Conservation (phyloP, 371 early-diverging fungal genomes). For the Massospora cicadina region DNA sequence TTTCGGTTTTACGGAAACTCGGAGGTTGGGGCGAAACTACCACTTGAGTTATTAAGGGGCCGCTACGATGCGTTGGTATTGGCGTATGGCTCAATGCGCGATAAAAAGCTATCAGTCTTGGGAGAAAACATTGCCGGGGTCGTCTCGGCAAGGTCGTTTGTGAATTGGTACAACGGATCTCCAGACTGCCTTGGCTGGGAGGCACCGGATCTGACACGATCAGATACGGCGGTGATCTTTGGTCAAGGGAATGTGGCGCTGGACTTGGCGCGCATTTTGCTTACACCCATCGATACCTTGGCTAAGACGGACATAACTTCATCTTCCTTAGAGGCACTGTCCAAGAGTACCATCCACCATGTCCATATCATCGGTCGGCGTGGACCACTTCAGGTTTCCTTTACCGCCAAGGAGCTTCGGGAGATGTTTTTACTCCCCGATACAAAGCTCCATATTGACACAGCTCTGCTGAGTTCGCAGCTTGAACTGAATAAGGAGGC, state of each 20-base stretch:
- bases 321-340: slow-evolving; percentile 48
- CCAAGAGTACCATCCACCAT: slow-evolving; percentile 45
- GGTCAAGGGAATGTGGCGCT: slow-evolving; percentile 96
- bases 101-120: slow-evolving; percentile 48
- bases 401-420: slow-evolving; percentile 88
- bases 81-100: slow-evolving; percentile 72
- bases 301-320: slow-evolving; percentile 75
- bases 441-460: slow-evolving; percentile 37
- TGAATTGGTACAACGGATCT: slow-evolving; percentile 91
- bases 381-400: slow-evolving; percentile 82
- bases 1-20: slow-evolving; percentile 75
- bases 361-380: slow-evolving; percentile 82
- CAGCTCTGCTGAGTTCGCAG: slow-evolving; percentile 22
- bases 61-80: slow-evolving; percentile 68
- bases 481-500: slow-evolving; percentile 17
- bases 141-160: slow-evolving; percentile 68
- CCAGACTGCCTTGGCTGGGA: slow-evolving; percentile 37
- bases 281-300: slow-evolving; percentile 54
- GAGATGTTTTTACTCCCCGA: slow-evolving; percentile 68
- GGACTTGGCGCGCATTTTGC: slow-evolving; percentile 79
- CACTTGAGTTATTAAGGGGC: slow-evolving; percentile 31
- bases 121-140: slow-evolving; percentile 35
- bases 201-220: slow-evolving; percentile 32
- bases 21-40: slow-evolving; percentile 29
- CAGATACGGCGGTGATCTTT: slow-evolving; percentile 51